A percentile compares a stretch with the other conserved stretches of the same genome.
Conservation (phyloP, 768 basidiomycete species). For the Russula lepida region DNA sequence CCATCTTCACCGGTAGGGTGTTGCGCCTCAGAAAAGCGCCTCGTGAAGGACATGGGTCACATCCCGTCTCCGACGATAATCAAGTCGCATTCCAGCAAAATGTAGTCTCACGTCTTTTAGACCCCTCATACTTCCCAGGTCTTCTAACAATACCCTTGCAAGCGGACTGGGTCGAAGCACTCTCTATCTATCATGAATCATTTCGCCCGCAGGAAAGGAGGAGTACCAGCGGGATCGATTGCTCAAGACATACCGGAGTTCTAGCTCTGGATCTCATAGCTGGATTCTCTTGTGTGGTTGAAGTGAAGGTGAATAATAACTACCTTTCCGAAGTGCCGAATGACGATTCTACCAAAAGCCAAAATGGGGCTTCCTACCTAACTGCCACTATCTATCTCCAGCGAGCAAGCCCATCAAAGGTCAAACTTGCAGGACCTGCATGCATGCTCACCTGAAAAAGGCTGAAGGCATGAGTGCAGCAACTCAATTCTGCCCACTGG, state of each 20-base stretch:
- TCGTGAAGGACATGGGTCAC: background rate
- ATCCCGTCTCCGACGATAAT: constrained; percentile 28
- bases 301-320: constrained; percentile 72
- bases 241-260: constrained; percentile 44
- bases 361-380: constrained; percentile 94
- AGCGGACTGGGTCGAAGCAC: constrained; percentile 48
- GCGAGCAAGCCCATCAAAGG: constrained; percentile 53
- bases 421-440: constrained; percentile 79
- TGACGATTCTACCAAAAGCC: constrained; percentile 44
- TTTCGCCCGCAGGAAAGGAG: constrained; percentile 51
- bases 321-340: background rate
- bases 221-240: constrained; percentile 51
- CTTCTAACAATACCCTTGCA: constrained; percentile 42
- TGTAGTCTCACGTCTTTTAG: constrained; percentile 60
- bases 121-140: constrained; percentile 47
- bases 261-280: constrained; percentile 78
- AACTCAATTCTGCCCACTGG: constrained; percentile 75
- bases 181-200: constrained; percentile 40
- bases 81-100: constrained; percentile 50
- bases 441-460: constrained; percentile 61
- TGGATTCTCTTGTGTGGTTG: constrained; percentile 57
- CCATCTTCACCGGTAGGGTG: constrained; percentile 52
- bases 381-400: constrained; percentile 47
- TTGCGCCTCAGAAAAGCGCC: constrained; percentile 66
- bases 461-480: constrained; percentile 32